Percentiles rank a stretch among this genome's conserved stretches.
Evolutionary conservation across 805 yeast genomes (phyloP).

Genomic region (Priceomyces medius): DNA sequence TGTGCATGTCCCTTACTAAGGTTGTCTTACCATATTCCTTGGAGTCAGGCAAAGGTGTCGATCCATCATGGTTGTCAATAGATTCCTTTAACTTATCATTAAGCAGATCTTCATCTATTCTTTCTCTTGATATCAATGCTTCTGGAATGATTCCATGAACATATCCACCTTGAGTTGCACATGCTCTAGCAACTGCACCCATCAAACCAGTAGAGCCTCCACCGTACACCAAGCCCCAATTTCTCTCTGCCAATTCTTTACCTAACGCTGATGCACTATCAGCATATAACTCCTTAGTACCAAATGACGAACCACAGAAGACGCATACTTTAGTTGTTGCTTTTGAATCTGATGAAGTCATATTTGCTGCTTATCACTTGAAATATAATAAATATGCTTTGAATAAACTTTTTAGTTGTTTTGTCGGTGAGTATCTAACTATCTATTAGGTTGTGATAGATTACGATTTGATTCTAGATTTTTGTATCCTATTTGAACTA

Average conservation of each 20-base stretch:
- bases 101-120: constrained; percentile 45
- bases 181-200: constrained; percentile 72
- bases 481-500: background rate
- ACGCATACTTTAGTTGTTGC: constrained; percentile 54
- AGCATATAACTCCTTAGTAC: constrained; percentile 51
- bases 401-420: background rate
- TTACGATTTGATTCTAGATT: background rate
- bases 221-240: constrained; percentile 82
- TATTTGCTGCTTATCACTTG: constrained; percentile 6
- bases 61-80: constrained; percentile 63
- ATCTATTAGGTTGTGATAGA: too few relatives aligned
- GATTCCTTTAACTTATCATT: constrained; percentile 50
- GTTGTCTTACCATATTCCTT: constrained; percentile 72
- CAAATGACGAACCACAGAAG: constrained; percentile 83
- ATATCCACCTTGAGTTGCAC: constrained; percentile 56
- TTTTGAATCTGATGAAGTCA: constrained; percentile 21
- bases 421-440: background rate
- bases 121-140: constrained; percentile 73
- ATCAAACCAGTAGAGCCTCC: constrained; percentile 87
- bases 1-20: constrained; percentile 85
- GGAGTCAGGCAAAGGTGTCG: constrained; percentile 62
- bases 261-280: constrained; percentile 63
- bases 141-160: constrained; percentile 88
- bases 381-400: background rate
- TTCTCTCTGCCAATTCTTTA: constrained; percentile 48